Evolutionary conservation across 2,329 filamentous ascomycete species (phyloP), one percentile per base, ranked within the genome.

Genomic region (Byssothecium circinans): DNA sequence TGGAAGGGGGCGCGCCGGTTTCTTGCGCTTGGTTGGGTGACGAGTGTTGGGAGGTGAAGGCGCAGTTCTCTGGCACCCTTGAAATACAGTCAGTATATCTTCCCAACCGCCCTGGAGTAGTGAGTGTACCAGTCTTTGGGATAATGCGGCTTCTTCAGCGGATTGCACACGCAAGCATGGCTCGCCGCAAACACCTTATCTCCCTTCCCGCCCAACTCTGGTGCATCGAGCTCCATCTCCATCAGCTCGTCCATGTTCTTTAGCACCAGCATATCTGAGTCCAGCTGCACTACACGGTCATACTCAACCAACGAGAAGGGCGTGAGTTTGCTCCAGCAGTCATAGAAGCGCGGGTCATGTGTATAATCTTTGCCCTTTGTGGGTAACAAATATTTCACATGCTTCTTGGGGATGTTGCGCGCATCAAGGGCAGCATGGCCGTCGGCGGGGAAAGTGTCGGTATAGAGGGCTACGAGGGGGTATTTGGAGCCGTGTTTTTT

Each of bases 191-290:
- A 92, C 27, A 95, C 87, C 36, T 81, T 78, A 36, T 78, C 67
- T 18, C 86, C 83, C 15, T 73, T 74, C 10, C 79, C 83, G 1
- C 60, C 74, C 49, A 77, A 49, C 34, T 73, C 74, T 0, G 81
- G 75, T 17, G 74, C 64, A 69, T 92, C 88, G 37, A 95, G 81
- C 52, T 82, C 75, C 41, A 95, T 60, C n/a, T 89, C 83, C 89
- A 95, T 95, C 57, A 95, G 76, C 74, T 95, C 90, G 68, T 95
- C 91, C 88, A 96, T 95, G 72, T 95, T 95, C 61, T 79, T 79
- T 56, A 86, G 72, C 7, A 89, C 84, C 41, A 95, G 74, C 90
- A 95, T 95, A 74, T 96, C 91, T 63, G 86, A 87, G 73, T 96
- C 91, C 45, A 96, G 79, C 73, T 90, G 87, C 29, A 95, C 87